These are phyloP conservation scores for Fonsecaea pedrosoi DNA, from an alignment of 2,329 filamentous ascomycete species.

Conservation along the genomic window DNA sequence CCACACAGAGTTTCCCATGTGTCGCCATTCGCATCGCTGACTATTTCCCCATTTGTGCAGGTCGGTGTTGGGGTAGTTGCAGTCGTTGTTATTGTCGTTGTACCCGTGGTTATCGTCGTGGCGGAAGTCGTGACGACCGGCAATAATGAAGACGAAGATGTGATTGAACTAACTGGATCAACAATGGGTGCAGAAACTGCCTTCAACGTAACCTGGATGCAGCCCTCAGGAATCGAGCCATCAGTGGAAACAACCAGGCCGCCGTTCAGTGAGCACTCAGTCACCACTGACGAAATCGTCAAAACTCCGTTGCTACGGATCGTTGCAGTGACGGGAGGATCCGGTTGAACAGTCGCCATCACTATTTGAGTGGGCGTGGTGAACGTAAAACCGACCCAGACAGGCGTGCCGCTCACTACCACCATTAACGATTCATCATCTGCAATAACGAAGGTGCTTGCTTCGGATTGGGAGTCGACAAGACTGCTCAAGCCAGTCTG, in stretches of 20 bases:
- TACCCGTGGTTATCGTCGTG: background rate
- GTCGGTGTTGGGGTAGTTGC: slow-evolving; percentile 3
- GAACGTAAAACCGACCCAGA: slow-evolving; percentile 13
- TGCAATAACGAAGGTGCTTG: slow-evolving; percentile 11
- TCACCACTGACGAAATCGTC: slow-evolving; percentile 4
- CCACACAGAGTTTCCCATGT: slow-evolving; percentile 16
- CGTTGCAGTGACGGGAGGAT: slow-evolving; percentile 5
- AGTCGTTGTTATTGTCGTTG: background rate
- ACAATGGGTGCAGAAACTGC: slow-evolving; percentile 1
- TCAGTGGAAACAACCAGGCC: slow-evolving; percentile 9
- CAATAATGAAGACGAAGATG: background rate
- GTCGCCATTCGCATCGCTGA: slow-evolving; percentile 1
- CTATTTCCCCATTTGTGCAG: slow-evolving; percentile 8
- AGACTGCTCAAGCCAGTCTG: slow-evolving; percentile 14
- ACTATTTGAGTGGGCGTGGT: slow-evolving; percentile 9
- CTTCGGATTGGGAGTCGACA: slow-evolving; percentile 1
- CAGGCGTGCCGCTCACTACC: background rate
- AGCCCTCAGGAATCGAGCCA: slow-evolving; percentile 7
- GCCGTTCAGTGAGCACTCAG: slow-evolving; percentile 6
- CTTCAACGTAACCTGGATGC: slow-evolving; percentile 1
- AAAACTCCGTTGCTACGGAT: slow-evolving; percentile 4
- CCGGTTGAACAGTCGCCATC: slow-evolving; percentile 6
- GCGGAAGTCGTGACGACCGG: background rate
- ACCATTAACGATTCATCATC: slow-evolving; percentile 17
- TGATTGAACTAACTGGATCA: background rate